A percentile compares a stretch with the other conserved stretches of the same genome.
Conservation (phyloP, 345 rosid genomes). For the Gossypium raimondii region DNA sequence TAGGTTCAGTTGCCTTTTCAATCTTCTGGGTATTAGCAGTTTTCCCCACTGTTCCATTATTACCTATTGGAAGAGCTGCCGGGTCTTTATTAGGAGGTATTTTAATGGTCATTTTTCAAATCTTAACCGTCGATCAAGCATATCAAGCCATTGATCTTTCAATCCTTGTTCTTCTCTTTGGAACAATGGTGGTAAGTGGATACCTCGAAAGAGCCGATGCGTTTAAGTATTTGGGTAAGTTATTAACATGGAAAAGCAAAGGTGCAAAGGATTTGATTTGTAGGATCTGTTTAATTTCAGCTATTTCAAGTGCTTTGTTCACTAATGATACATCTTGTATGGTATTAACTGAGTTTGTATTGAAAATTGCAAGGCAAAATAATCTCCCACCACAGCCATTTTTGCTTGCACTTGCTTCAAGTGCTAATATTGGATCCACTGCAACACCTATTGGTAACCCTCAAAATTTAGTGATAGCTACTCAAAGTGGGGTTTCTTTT, state of each 20-base stretch:
- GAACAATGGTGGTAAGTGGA: conserved; percentile 81
- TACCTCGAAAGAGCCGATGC: conserved; percentile 84
- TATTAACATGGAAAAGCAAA: conserved; percentile 62
- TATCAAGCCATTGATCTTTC: conserved; percentile 75
- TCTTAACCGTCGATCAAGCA: conserved; percentile 67
- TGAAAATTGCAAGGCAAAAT: conserved; percentile 76
- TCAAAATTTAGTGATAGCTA: conserved; percentile 78
- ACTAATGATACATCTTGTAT: conserved; percentile 90
- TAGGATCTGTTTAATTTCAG: conserved; percentile 66
- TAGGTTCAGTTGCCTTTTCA: conserved; percentile 69
- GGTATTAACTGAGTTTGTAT: conserved; percentile 69
- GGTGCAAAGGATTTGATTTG: conserved; percentile 74
- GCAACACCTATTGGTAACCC: conserved; percentile 92
- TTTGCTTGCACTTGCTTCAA: conserved; percentile 72
- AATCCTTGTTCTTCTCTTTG: conserved; percentile 79
- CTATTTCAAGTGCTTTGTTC: conserved; percentile 75
- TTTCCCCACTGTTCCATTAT: conserved; percentile 67
- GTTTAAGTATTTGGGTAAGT: conserved; percentile 62
- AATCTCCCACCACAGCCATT: conserved; percentile 81
- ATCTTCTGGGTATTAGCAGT: conserved; percentile 88
- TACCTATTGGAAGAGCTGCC: conserved; percentile 87
- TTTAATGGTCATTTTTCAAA: conserved; percentile 78
- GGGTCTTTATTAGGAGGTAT: conserved; percentile 80
- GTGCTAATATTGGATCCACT: conserved; percentile 84
- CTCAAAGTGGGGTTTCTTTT: conserved; percentile 57